Base-by-base conservation (phyloP, 768 basidiomycete genomes). In the Kwoniella botswanensis region DNA sequence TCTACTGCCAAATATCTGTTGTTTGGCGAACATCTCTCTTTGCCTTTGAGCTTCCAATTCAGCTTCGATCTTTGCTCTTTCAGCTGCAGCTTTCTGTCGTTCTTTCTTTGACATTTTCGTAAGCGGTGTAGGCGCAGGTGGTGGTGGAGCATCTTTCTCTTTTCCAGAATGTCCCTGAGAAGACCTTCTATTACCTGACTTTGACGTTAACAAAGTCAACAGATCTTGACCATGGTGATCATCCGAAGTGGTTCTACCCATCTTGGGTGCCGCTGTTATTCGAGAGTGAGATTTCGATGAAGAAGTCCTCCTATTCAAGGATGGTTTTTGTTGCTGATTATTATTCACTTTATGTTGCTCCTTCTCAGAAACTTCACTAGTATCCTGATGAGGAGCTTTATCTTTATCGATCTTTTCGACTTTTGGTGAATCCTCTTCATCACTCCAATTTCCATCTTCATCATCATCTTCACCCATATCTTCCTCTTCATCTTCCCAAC, bases 1-100 rank as follows among this genome's bases (percentile, higher is more conserved):
- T 52, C 17, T 46, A 59, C 63, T 67, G 1, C 78, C 79, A 60
- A 81, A 81, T 44, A 83, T 81, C 21, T 81, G 78, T 65, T 81
- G 67, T 63, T 83, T 83, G 1, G 82, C 81, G 72, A 83, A 83
- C 75, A 83, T 79, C 63, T 83, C 81, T 21, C 82, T 65, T 70
- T 83, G 74, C 42, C 78, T 69, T 68, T 81, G 79, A 13, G 81
- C 81, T 22, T 82, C 82, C 21, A 80, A 68, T 53, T 80, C 77
- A 10, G 71, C 76, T 65, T 81, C 79, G 17, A 77, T 78, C 65
- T 71, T 70, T 15, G 65, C 74, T 43, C 77, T 29, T 63, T 81
- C 79, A 55, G 70, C 77, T 11, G 63, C 69, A 26, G 77, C 79
- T 11, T 66, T 72, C 26, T 58, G 44, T 42, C 76, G 62, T 55